phyloP scores from a whole-genome alignment of 441 rosid species.

The Corymbia calophylla region DNA sequence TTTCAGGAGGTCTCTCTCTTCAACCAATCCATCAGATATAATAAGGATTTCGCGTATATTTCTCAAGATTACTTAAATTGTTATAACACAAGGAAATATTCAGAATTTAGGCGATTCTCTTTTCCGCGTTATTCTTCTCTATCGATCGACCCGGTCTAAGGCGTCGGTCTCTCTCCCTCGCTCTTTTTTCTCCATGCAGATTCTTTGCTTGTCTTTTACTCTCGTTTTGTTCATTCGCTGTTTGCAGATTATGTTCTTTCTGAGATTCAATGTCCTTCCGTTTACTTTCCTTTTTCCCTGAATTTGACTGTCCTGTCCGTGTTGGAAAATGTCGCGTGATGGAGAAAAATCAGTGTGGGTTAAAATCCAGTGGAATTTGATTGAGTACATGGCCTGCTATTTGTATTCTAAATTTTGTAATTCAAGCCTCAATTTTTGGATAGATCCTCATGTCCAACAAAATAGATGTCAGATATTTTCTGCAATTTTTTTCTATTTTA shows the following conservation, averaged over 20 bases:
- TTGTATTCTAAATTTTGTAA: background rate
- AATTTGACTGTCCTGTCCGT: background rate
- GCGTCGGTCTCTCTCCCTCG: background rate
- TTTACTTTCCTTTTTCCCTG: background rate
- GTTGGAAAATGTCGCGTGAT: background rate
- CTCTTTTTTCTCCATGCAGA: background rate
- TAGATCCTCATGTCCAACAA: background rate
- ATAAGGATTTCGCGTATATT: background rate
- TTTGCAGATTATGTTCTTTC: background rate
- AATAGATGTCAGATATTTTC: background rate
- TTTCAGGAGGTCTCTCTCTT: too few species aligned
- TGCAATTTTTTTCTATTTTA: too few species aligned
- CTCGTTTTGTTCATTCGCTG: background rate
- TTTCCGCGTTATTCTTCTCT: background rate
- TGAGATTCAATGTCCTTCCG: background rate
- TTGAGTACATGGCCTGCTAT: rapidly evolving
- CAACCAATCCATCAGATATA: too few species aligned
- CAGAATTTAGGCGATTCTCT: background rate
- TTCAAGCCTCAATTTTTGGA: background rate
- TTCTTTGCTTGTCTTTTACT: background rate
- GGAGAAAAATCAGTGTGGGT: background rate
- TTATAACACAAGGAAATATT: background rate
- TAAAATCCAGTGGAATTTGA: background rate
- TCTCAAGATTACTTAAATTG: background rate
- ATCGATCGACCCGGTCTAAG: background rate